Conservation (phyloP, 2,329 filamentous ascomycete species). For the Aureobasidium melanogenum region DNA sequence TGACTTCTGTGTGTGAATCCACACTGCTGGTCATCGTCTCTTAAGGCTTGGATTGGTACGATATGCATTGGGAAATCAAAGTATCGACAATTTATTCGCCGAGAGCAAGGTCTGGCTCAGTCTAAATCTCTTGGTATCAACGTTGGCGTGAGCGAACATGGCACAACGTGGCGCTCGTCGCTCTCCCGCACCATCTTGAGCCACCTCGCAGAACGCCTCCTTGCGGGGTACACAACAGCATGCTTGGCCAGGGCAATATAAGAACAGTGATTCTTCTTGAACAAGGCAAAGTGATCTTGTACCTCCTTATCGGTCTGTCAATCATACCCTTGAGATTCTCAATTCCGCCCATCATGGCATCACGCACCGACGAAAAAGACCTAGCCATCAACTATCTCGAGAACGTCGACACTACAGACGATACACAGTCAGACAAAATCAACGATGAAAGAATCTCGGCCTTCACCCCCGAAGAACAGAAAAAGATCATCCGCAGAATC, state of each 20-base stretch:
- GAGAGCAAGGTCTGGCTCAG: neutral
- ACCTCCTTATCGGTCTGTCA: too few species aligned
- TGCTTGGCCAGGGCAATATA: neutral
- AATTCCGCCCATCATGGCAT: neutral
- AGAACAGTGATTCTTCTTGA: neutral
- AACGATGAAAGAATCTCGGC: constrained; percentile 24
- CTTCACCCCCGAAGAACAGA: constrained; percentile 55
- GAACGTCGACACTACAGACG: neutral
- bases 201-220: neutral
- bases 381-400: neutral
- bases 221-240: constrained; percentile 2
- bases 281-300: neutral
- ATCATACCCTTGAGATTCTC: too few species aligned
- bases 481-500: constrained; percentile 58
- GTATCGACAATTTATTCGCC: neutral
- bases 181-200: neutral
- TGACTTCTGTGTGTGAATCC: neutral
- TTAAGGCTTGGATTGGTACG: too few species aligned
- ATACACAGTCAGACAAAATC: constrained; percentile 4
- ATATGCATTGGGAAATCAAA: neutral
- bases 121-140: neutral
- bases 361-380: neutral
- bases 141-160: neutral
- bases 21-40: neutral
- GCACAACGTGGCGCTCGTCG: constrained; percentile 8